Evolutionary conservation across 371 early-diverging fungal species (phyloP).

Genomic region (Blyttiomyces sp.): DNA sequence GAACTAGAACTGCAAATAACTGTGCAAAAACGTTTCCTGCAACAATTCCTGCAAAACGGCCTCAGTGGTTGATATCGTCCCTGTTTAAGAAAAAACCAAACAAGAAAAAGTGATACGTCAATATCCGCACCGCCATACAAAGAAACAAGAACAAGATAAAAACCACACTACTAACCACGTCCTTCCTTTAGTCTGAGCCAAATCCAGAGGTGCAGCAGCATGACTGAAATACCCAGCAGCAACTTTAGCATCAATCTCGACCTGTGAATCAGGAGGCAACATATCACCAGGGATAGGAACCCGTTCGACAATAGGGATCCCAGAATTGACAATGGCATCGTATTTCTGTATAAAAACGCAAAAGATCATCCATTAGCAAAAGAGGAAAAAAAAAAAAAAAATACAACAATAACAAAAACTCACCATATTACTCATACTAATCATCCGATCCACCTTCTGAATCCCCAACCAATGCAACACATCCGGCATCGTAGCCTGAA

Average conservation of each 20-base stretch:
- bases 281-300: slow-evolving; percentile 86
- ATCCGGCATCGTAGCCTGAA: slow-evolving; percentile 97
- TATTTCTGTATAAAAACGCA: slow-evolving; percentile 62
- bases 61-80: slow-evolving; percentile 29
- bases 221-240: slow-evolving; percentile 91
- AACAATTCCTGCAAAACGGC: too few relatives aligned
- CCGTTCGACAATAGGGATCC: slow-evolving; percentile 88
- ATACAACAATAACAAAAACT: background rate
- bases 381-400: background rate
- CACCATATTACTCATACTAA: slow-evolving; percentile 52
- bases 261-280: slow-evolving; percentile 88
- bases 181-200: slow-evolving; percentile 30
- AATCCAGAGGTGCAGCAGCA: slow-evolving; percentile 21
- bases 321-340: slow-evolving; percentile 88
- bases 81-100: too few relatives aligned
- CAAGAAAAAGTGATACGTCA: background rate
- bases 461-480: slow-evolving; percentile 96
- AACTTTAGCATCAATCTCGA: slow-evolving; percentile 96
- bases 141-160: background rate
- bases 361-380: background rate
- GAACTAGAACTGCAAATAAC: too few relatives aligned
- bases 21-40: too few relatives aligned
- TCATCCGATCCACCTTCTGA: slow-evolving; percentile 90
- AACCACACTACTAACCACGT: slow-evolving; percentile 23
- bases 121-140: background rate